Conservation (phyloP, 2,329 filamentous ascomycete species). For the Cladosporium sp. region DNA sequence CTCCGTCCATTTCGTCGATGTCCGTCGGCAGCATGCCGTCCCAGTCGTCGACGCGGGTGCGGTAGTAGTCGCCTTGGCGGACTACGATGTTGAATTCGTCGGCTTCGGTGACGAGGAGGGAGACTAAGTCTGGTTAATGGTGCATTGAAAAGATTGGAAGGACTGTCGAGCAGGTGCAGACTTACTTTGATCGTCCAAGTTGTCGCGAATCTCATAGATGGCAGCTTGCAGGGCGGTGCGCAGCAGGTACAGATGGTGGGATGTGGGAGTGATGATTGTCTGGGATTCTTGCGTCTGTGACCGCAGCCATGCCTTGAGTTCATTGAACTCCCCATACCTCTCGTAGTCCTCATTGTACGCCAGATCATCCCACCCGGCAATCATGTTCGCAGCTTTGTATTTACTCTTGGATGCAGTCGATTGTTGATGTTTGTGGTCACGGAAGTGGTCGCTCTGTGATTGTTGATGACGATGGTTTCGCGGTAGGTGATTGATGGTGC, state of each 20-base stretch:
- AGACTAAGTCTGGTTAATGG: not conserved
- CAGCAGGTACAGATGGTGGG: not conserved
- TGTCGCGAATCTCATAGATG: constrained; percentile 4
- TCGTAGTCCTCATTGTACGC: not conserved
- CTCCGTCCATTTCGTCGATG: not conserved
- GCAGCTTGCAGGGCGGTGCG: not conserved
- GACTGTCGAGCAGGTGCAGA: no score
- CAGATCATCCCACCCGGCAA: constrained; percentile 5
- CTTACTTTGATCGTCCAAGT: constrained; percentile 5
- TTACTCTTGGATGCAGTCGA: no score
- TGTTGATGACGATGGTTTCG: no score
- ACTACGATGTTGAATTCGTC: not conserved
- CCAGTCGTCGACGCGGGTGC: constrained; percentile 2
- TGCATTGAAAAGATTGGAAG: no score
- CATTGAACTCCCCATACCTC: not conserved
- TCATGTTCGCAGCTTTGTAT: not conserved
- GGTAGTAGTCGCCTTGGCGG: constrained; percentile 1
- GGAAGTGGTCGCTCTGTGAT: no score
- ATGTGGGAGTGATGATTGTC: not conserved
- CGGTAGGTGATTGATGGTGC: no score
- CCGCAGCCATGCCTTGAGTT: constrained; percentile 9
- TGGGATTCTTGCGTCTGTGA: constrained; percentile 5
- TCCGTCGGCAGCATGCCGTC: constrained; percentile 4
- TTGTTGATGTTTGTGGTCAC: no score
- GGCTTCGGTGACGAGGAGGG: constrained; percentile 5